Conservation (phyloP, 1,284 basidiomycete species). For the Ganoderma sinense region DNA sequence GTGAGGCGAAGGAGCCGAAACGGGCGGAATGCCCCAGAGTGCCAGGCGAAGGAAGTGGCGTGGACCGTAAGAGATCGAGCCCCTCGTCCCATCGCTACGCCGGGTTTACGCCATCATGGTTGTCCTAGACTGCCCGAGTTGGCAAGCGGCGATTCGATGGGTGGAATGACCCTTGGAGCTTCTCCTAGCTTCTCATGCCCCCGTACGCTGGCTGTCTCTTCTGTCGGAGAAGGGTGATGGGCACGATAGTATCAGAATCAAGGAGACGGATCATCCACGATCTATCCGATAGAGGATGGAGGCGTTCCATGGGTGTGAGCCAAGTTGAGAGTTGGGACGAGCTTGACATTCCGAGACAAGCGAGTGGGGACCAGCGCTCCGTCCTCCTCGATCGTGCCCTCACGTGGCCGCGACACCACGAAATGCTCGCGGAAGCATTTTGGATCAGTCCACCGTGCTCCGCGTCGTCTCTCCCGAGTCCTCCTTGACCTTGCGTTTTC, state of each 20-base stretch:
- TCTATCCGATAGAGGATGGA: constrained; percentile 17
- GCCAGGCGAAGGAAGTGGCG: not conserved
- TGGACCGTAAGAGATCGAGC: not conserved
- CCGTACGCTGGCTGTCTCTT: not conserved
- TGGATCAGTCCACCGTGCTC: not conserved
- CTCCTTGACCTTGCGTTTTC: not conserved
- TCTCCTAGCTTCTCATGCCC: constrained; percentile 1
- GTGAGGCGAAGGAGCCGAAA: not conserved
- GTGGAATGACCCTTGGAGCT: not conserved
- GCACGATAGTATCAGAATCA: constrained; percentile 11
- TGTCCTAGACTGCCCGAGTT: constrained; percentile 10
- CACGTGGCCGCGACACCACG: constrained; percentile 27
- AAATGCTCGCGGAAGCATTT: constrained; percentile 13
- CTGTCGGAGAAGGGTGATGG: constrained; percentile 5
- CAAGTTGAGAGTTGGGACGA: not conserved
- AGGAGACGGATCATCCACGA: constrained; percentile 10
- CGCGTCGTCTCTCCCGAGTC: not conserved
- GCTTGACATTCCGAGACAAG: constrained; percentile 3
- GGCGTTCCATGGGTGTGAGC: not conserved
- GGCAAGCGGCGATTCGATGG: constrained; percentile 15
- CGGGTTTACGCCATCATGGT: constrained; percentile 13
- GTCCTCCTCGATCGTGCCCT: constrained; percentile 4
- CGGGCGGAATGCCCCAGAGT: not conserved
- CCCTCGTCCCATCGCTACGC: not conserved
- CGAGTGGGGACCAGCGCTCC: not conserved